Evolutionary conservation across 2,329 filamentous ascomycete species (phyloP), one percentile per base, ranked within the genome.

Genomic region (Lasiodiplodia sp.): DNA sequence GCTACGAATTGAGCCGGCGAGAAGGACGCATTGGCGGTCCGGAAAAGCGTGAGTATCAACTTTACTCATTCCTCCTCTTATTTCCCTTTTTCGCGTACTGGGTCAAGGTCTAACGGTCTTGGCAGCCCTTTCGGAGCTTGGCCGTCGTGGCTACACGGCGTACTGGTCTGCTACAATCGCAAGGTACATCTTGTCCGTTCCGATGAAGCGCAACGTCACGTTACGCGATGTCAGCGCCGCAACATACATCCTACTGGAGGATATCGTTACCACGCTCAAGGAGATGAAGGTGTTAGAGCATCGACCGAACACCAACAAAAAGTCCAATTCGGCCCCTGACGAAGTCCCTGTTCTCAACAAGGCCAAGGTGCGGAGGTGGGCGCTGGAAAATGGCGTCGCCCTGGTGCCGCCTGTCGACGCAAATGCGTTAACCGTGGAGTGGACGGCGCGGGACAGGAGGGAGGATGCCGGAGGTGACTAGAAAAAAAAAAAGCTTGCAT

Each of bases 141-240:
- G 95, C 1, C 88, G 88, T 73, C 91, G 89, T 75, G 93, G 93
- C 3, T 98, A 98, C 80, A 86, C 87, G 73, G 86, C 92, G 6
- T 97, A 92, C 80, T 98, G 95, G 95, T 89, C 91, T 1, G 90
- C 91, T 53, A 92, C 96, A 73, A 89, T 97, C 70, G 90, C 91
- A 6, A 86, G 93, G n/a, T 92, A 81, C 68, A 79, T 89, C 31
- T 76, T 87, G n/a, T 71, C 77, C 10, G 79, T 79, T 56, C 79
- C 78, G 5, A 75, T 79, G 14, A 85, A 82, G 72, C 84, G 84
- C 73, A 82, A 78, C 49, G 80, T 94, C 66, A 90, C 90, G 12
- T 83, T 97, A 12, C 86, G 89, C 58, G 87, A 92, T 68, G 90
- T 95, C 74, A 92, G 92, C 66, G 83, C 87, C 60, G 89, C 87